Evolutionary conservation across 1,284 basidiomycete species (phyloP).

Genomic region (Ustilago curta): DNA sequence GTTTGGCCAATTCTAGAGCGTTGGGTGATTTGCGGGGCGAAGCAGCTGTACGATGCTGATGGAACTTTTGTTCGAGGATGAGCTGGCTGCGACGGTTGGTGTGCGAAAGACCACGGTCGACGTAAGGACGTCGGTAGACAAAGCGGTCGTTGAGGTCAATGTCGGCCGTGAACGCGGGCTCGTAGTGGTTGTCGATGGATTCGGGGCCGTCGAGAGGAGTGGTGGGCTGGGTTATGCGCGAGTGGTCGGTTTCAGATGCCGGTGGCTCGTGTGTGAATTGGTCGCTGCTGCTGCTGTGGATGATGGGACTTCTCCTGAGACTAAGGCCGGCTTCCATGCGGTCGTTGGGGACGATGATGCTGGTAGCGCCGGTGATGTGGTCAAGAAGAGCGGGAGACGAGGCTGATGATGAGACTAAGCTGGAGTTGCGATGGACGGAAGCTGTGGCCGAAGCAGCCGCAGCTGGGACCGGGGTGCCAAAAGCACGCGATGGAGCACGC

Average conservation of each 20-base stretch:
- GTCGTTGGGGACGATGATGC: slow-evolving; percentile 43
- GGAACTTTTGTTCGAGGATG: slow-evolving; percentile 46
- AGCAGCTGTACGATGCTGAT: slow-evolving; percentile 30
- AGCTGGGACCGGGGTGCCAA: slow-evolving; percentile 21
- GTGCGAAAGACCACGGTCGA: slow-evolving; percentile 30
- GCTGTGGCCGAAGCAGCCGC: slow-evolving; percentile 26
- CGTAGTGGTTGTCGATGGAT: slow-evolving; percentile 13
- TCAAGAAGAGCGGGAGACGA: slow-evolving; percentile 18
- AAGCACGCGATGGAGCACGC: slow-evolving; percentile 25
- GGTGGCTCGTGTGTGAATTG: slow-evolving; percentile 17
- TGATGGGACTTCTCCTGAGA: slow-evolving; percentile 32
- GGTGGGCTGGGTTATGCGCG: slow-evolving; percentile 1
- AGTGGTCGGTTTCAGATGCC: slow-evolving; percentile 2
- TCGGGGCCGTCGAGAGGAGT: slow-evolving; percentile 11
- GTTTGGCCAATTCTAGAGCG: not conserved
- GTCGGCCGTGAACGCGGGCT: slow-evolving; percentile 27
- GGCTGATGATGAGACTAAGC: not conserved
- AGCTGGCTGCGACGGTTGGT: slow-evolving; percentile 46
- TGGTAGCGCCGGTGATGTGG: slow-evolving; percentile 6
- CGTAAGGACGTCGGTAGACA: slow-evolving; percentile 36
- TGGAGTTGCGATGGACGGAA: slow-evolving; percentile 1
- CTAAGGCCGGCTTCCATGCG: slow-evolving; percentile 52
- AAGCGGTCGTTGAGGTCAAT: slow-evolving; percentile 25
- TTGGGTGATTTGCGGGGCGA: slow-evolving; percentile 9
- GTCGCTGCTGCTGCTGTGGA: slow-evolving; percentile 4